These are phyloP conservation scores for Verticillium isaacii DNA, from an alignment of 2,329 filamentous ascomycete species.

Conservation along the genomic window DNA sequence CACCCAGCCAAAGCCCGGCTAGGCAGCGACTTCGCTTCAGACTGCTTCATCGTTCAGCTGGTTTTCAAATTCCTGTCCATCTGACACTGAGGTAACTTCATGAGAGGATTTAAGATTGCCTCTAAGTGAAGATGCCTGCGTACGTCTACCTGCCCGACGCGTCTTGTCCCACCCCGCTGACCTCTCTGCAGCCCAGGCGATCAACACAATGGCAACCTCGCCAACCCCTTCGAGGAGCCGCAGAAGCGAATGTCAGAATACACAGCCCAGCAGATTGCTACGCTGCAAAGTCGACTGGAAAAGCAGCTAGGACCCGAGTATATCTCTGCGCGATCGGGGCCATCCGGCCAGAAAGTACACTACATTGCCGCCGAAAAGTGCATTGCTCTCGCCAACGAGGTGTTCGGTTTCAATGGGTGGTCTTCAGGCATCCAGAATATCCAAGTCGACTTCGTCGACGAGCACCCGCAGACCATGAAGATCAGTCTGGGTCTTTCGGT, in stretches of 20 bases:
- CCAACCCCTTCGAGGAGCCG: conserved; percentile 78
- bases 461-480: conserved; percentile 70
- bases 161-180: conserved; percentile 3
- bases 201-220: conserved; percentile 53
- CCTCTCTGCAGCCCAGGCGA: conserved; percentile 55
- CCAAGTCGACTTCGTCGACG: conserved; percentile 92
- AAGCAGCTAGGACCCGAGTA: conserved; percentile 96
- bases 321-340: conserved; percentile 79
- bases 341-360: conserved; percentile 80
- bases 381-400: conserved; percentile 89
- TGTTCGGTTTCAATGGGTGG: conserved; percentile 98
- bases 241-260: conserved; percentile 69
- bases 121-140: conserved; percentile 35
- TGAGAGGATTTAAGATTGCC: not conserved
- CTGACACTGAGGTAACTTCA: not conserved
- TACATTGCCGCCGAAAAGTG: conserved; percentile 96
- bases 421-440: conserved; percentile 93
- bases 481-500: conserved; percentile 85
- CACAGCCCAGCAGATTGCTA: conserved; percentile 86
- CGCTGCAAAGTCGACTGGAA: conserved; percentile 78
- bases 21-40: not conserved
- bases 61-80: not conserved
- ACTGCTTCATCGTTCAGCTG: not conserved
- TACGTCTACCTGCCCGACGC: conserved; percentile 20
- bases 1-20: not conserved